These are phyloP conservation scores for Begonia peltatifolia DNA, from an alignment of 306 rosid species.

Conservation along the genomic window DNA sequence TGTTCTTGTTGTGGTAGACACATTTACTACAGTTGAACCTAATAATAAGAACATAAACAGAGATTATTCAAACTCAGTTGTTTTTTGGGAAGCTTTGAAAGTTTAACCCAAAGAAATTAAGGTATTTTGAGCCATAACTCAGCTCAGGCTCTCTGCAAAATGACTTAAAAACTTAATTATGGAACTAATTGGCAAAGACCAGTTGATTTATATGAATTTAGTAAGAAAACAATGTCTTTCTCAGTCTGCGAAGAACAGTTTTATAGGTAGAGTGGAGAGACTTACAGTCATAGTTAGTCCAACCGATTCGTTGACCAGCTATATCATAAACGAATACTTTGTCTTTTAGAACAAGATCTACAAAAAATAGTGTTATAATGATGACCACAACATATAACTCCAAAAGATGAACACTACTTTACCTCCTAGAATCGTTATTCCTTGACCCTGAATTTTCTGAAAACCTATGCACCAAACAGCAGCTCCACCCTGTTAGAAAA, in stretches of 20 bases:
- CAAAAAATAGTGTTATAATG: constrained; percentile 15
- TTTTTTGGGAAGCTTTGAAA: too few relatives aligned
- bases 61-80: too few relatives aligned
- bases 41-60: constrained; percentile 1
- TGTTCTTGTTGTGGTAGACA: constrained; percentile 45
- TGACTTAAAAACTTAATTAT: too few relatives aligned
- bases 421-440: constrained; percentile 91
- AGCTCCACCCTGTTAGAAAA: constrained; percentile 42
- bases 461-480: constrained; percentile 91
- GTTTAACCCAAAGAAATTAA: too few relatives aligned
- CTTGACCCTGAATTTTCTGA: constrained; percentile 73
- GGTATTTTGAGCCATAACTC: too few relatives aligned
- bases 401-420: constrained; percentile 4
- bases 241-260: too few relatives aligned
- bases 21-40: constrained; percentile 82
- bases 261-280: constrained; percentile 9
- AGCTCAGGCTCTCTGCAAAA: too few relatives aligned
- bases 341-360: constrained; percentile 93
- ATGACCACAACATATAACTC: background rate
- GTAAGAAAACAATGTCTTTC: too few relatives aligned
- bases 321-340: constrained; percentile 80
- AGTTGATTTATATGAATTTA: too few relatives aligned
- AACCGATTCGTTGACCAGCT: constrained; percentile 76
- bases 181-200: too few relatives aligned
- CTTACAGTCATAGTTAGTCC: constrained; percentile 97